These are phyloP conservation scores for Phytophthora cajani DNA, from an alignment of 352 stramenopile species.

Conservation along the genomic window DNA sequence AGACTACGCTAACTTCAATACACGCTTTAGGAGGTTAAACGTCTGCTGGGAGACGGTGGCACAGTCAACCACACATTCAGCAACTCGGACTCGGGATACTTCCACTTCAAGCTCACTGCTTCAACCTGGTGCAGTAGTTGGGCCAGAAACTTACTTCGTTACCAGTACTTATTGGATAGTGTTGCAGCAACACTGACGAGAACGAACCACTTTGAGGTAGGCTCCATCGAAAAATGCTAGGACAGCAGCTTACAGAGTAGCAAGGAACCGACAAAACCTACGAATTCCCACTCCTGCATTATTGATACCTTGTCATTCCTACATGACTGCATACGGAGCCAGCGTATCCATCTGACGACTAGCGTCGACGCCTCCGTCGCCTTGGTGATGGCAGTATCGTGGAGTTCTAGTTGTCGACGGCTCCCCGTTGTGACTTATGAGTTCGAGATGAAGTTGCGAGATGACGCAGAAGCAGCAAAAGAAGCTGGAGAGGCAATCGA, in stretches of 20 bases:
- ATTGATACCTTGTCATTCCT: constrained; percentile 10
- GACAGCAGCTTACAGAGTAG: too few species aligned
- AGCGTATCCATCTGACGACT: constrained; percentile 29
- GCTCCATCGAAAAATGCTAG: too few species aligned
- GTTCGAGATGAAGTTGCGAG: constrained; percentile 53
- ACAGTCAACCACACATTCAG: neutral
- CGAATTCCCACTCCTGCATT: neutral
- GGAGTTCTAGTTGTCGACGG: constrained; percentile 23
- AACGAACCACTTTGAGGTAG: too few species aligned
- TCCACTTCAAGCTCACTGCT: neutral
- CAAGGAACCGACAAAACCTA: neutral
- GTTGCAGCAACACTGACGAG: neutral
- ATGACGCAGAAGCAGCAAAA: constrained; percentile 65
- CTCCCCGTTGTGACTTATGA: constrained; percentile 41
- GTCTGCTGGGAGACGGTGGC: constrained; percentile 10
- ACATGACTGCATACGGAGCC: constrained; percentile 39
- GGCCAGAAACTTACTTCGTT: neutral
- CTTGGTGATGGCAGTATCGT: constrained; percentile 11
- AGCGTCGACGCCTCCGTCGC: constrained; percentile 5
- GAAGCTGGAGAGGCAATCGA: constrained; percentile 49
- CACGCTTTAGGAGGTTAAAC: neutral
- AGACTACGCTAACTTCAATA: neutral
- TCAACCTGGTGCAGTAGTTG: neutral
- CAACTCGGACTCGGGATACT: neutral
- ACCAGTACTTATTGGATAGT: neutral